phyloP scores from a whole-genome alignment of 345 rosid genomes.

The Lepidium sativum region DNA sequence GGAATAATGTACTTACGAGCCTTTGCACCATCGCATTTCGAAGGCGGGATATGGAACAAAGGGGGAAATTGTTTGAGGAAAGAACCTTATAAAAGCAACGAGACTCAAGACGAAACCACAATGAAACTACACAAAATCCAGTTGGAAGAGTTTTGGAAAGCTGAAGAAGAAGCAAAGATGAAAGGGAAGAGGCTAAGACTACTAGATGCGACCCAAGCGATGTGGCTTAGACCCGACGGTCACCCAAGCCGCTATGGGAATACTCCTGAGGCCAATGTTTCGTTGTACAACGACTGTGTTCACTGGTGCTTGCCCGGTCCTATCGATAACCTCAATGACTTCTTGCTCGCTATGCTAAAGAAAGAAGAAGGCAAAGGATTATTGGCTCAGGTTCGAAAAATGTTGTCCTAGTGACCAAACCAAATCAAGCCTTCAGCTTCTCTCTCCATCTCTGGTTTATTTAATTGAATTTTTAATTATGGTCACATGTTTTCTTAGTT shows the following conservation, averaged over 20 bases:
- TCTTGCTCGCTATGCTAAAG: slow-evolving; percentile 77
- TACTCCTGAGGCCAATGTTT: slow-evolving; percentile 53
- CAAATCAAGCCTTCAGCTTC: background rate
- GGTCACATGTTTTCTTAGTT: background rate
- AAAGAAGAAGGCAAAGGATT: slow-evolving; percentile 53
- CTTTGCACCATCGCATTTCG: slow-evolving; percentile 72
- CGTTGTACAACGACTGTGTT: slow-evolving; percentile 73
- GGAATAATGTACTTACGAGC: slow-evolving; percentile 62
- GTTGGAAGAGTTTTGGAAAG: slow-evolving; percentile 60
- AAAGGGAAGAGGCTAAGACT: slow-evolving; percentile 49
- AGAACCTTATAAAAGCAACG: slow-evolving; percentile 44
- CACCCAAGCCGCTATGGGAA: slow-evolving; percentile 75
- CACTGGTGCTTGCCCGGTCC: slow-evolving; percentile 98
- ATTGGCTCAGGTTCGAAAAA: slow-evolving; percentile 23
- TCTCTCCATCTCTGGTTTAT: background rate
- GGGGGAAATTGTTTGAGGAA: slow-evolving; percentile 70
- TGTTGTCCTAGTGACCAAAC: slow-evolving; percentile 13
- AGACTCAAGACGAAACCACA: slow-evolving; percentile 44
- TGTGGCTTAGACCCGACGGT: slow-evolving; percentile 71
- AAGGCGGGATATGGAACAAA: slow-evolving; percentile 67
- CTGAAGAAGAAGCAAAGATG: slow-evolving; percentile 43
- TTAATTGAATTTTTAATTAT: background rate
- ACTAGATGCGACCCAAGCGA: slow-evolving; percentile 52
- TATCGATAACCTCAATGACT: slow-evolving; percentile 69
- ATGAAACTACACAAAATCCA: slow-evolving; percentile 58